Evolutionary conservation across 1,284 basidiomycete genomes (phyloP), one percentile per base, ranked within the genome.

Genomic region (Cerioporus squamosus): DNA sequence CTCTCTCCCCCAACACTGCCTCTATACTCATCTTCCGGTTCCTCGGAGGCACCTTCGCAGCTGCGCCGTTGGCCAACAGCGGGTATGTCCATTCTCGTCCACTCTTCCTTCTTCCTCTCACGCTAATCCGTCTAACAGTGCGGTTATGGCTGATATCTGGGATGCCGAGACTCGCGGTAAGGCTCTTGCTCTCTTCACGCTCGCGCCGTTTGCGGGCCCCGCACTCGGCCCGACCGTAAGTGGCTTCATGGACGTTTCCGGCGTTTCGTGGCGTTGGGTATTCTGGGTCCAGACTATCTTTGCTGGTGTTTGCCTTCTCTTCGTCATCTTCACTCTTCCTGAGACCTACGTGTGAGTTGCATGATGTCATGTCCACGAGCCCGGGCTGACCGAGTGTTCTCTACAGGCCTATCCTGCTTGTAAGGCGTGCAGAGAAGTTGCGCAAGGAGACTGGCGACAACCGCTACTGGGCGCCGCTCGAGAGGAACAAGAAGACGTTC

Each of bases 261-360:
- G 80, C 39, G 75, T 81, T 0, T 81, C 81, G 4, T 93, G 87
- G 86, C 78, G 87, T 46, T 93, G 89, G 90, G 67, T 88, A 8
- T 94, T 87, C 75, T 94, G 90, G 89, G 78, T 91, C 39, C 72
- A 90, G 44, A 80, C 88, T 14, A 80, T 85, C 31, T 93, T 94
- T 67, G 81, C 84, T 53, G 73, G 81, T 6, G 61, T 72, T 8
- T 85, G 82, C 60, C 73, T 74, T 48, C 15, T 85, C 10, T 55
- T 83, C 33, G 82, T 91, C 60, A 51, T 91, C 42, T 79, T 94
- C 56, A 85, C 86, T 2, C 72, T 95, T 0, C 90, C 90, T 1
- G 93, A 95, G 75, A 94, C 93, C 1, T 87, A 82, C 60, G 70
- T 71, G 78, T 84, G 65, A 62, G 81, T 66, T 8, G 0, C 33